Evolutionary conservation across 441 rosid genomes (phyloP).

Genomic region (Pelargonium citronellum): DNA sequence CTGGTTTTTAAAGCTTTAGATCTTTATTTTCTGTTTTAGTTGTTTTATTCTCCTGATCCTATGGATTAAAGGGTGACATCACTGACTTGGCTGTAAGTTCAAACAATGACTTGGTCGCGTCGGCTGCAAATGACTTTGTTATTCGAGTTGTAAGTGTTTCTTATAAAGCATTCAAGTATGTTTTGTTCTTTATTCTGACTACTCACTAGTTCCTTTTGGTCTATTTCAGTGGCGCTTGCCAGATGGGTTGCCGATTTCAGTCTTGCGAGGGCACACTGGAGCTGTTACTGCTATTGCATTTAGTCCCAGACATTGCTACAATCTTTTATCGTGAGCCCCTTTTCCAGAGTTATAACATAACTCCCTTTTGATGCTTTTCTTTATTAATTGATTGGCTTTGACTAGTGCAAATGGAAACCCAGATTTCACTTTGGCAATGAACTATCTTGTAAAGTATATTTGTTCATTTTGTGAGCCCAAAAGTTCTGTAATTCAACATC

Average conservation of each 20-base stretch:
- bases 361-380: slow-evolving; percentile 17
- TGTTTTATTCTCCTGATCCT: slow-evolving; percentile 24
- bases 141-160: slow-evolving; percentile 77
- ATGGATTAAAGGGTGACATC: slow-evolving; percentile 78
- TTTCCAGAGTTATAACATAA: slow-evolving; percentile 22
- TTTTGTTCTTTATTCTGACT: slow-evolving; percentile 14
- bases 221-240: slow-evolving; percentile 93
- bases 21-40: slow-evolving; percentile 19
- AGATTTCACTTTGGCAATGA: slow-evolving; percentile 13
- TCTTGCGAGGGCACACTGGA: slow-evolving; percentile 89
- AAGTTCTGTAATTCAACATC: slow-evolving; percentile 12
- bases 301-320: slow-evolving; percentile 84
- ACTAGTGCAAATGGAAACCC: slow-evolving; percentile 1
- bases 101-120: slow-evolving; percentile 89
- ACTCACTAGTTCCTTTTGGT: slow-evolving; percentile 24
- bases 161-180: slow-evolving; percentile 16
- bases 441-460: slow-evolving; percentile 18
- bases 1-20: slow-evolving; percentile 15
- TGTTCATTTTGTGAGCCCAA: not conserved
- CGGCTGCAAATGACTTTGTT: slow-evolving; percentile 94
- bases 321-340: slow-evolving; percentile 89
- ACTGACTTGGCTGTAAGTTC: slow-evolving; percentile 98
- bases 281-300: slow-evolving; percentile 97
- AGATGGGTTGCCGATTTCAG: slow-evolving; percentile 92
- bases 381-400: slow-evolving; percentile 15